Base-by-base conservation (phyloP, 495 filamentous ascomycete species). In the Podospora conica region DNA sequence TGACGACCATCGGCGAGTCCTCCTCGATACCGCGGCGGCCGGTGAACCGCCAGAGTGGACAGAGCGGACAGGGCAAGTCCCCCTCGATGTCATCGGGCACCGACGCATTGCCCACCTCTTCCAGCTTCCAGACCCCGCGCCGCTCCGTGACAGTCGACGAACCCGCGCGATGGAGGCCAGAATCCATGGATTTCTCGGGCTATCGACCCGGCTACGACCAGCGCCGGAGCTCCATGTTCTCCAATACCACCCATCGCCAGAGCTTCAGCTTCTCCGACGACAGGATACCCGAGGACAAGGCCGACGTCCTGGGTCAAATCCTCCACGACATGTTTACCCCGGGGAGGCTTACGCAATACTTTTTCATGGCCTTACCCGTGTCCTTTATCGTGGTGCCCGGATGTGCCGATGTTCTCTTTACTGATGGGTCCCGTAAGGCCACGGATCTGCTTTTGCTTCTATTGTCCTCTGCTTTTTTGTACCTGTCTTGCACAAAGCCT, bases 401-500 rank as follows among this genome's bases (percentile, higher is more conserved):
- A 0, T 67, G 96, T 18, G 94, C 86, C 0, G 95, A 93, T 0
- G 75, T 97, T 54, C 81, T 98, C 63, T 95, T 96, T 73, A 82
- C 88, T 58, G 90, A 96, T 78, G 95, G 95, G 4, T 87, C 88
- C 68, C 82, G 86, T 3, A 82, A 97, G 63, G 84, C 92, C 40
- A 97, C 93, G 2, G 95, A 98, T 71, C 75, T 95, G 9, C 89
- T 92, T 24, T 81, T 98, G 56, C 77, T 98, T 27, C 84, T 83
- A 6, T 71, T 98, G 59, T 89, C 89, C 0, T 90, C 88, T 0
- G 83, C 97, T 6, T 96, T 98, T 69, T 80, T 98, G 61, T 94
- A 98, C 74, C 97, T 93, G 94, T 92, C 91, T 21, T 88, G 97
- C 8, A 88, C 91, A 63, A 77, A 93, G 64, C 96, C 95, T 70